These are phyloP conservation scores for Phellinidium pouzarii DNA, from an alignment of 1,284 basidiomycete species.

Conservation along the genomic window DNA sequence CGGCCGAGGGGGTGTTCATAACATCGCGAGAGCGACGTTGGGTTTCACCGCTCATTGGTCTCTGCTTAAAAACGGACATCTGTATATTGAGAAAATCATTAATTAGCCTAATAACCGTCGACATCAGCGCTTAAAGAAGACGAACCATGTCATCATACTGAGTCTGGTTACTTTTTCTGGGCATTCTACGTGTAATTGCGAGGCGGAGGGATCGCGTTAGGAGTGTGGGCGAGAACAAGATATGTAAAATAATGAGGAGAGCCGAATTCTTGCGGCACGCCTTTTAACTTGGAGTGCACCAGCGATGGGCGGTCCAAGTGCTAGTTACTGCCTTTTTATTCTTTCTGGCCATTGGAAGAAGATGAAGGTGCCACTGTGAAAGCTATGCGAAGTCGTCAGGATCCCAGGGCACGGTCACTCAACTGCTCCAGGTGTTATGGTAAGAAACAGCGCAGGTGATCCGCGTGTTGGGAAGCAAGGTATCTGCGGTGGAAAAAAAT, in stretches of 20 bases:
- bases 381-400: constrained; percentile 5
- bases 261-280: not conserved
- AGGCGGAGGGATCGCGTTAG: not conserved
- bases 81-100: not conserved
- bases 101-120: not conserved
- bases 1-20: not conserved
- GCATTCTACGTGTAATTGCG: constrained; percentile 4
- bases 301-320: constrained; percentile 1
- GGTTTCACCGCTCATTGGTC: constrained; percentile 1
- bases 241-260: not conserved
- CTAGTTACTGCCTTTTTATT: constrained; percentile 8
- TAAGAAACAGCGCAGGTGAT: constrained; percentile 7
- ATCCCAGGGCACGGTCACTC: constrained; percentile 8
- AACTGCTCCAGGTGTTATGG: not conserved
- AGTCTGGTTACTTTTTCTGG: constrained; percentile 15
- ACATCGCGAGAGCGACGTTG: not conserved
- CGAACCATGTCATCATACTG: constrained; percentile 13
- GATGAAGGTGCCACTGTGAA: not conserved
- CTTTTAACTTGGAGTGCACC: constrained; percentile 1
- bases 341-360: not conserved
- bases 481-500: constrained; percentile 10
- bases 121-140: not conserved
- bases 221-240: no score
- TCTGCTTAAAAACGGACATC: constrained; percentile 14
- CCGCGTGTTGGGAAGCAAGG: constrained; percentile 9